A percentile compares a stretch with the other conserved stretches of the same genome.
Evolutionary conservation across 768 basidiomycete genomes (phyloP).

Genomic region (Agaricus sinodeliciosus): DNA sequence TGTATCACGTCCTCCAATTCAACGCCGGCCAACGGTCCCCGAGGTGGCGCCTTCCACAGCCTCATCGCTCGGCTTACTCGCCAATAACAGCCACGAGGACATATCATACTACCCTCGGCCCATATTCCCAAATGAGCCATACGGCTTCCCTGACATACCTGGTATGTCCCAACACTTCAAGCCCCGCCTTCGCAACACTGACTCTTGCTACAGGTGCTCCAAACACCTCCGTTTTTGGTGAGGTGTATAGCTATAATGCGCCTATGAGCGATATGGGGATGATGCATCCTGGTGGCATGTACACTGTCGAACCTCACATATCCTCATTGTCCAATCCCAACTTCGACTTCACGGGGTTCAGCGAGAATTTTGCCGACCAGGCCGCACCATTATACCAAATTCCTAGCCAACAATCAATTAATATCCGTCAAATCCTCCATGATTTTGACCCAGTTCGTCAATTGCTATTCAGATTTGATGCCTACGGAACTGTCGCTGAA

Average conservation of each 20-base stretch:
- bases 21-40: constrained; percentile 18
- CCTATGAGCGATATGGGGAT: background rate
- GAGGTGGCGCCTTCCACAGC: constrained; percentile 15
- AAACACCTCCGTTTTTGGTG: constrained; percentile 28
- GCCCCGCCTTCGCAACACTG: background rate
- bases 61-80: constrained; percentile 10
- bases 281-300: background rate
- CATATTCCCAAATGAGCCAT: constrained; percentile 21
- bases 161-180: constrained; percentile 26
- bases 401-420: constrained; percentile 31
- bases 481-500: constrained; percentile 46
- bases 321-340: background rate
- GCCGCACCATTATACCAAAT: background rate
- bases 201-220: constrained; percentile 26
- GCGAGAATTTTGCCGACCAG: background rate
- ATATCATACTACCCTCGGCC: constrained; percentile 19
- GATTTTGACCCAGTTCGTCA: constrained; percentile 70
- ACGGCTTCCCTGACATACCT: constrained; percentile 31
- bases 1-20: constrained; percentile 15
- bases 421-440: constrained; percentile 59
- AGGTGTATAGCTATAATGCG: constrained; percentile 2
- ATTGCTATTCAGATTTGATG: constrained; percentile 55
- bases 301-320: background rate
- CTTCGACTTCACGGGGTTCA: constrained; percentile 6
- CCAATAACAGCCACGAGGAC: constrained; percentile 16